Evolutionary conservation across 768 basidiomycete genomes (phyloP), one percentile per base, ranked within the genome.

Genomic region (Agaricus sinodeliciosus): DNA sequence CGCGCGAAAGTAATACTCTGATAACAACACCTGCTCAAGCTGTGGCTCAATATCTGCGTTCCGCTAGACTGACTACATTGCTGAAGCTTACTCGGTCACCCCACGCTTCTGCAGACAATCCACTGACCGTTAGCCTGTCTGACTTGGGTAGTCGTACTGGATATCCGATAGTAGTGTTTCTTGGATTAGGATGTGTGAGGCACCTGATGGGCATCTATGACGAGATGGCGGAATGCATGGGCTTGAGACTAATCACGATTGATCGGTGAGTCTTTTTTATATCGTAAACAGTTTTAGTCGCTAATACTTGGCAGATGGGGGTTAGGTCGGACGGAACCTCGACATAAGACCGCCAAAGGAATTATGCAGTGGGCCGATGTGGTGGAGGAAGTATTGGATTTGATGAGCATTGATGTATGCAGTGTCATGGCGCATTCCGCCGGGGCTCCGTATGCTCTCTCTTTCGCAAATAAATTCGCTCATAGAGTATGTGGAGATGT

Each of bases 161-260:
- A 1, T 80, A 82, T 60, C 95, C 95, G 0, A 80, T 98, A 8
- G 71, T 99, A 19, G 80, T 98, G 19, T 99, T 95, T 66, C 80
- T 99, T 56, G 95, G 95, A 2, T 65, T 98, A 43, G 95, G 94
- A 13, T 92, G 91, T 62, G 95, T 98, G 3, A 80, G 95, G 37
- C 94, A 98, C 67, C 79, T 97, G 54, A 88, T 96, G 78, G 94
- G 90, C 12, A 69, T 98, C 44, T 98, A 94, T 64, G 95, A 98
- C 65, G 95, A 99, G 64, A 87, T 97, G 82, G 95, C 95, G 3
- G 82, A 85, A 55, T 87, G 85, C 53, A 69, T 95, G 54, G 86
- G 86, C 4, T 75, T 99, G 34, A 75, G 95, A 51, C 73, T 99
- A 49, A 94, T 99, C 60, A 94, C 94, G 43, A 85, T 99, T 58